Evolutionary conservation across 306 rosid genomes (phyloP), one percentile per base, ranked within the genome.

Genomic region (Amphicarpaea edgeworthii): DNA sequence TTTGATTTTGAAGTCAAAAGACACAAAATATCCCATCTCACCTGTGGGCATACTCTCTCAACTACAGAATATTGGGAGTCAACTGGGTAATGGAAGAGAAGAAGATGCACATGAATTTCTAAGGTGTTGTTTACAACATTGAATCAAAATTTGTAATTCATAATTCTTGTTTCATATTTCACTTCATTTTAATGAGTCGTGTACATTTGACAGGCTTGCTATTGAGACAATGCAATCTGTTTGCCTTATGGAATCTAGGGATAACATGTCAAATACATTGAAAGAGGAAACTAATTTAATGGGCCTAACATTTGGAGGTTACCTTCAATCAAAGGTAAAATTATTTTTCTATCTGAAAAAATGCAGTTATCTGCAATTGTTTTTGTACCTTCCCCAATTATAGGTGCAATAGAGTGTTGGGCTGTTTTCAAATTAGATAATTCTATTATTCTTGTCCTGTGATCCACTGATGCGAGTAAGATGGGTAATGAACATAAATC

Each of bases 61-160:
- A 83, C 75, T 93, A 28, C 89, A 79, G 81, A 87, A 76, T 60
- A 85, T 76, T 69, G 98, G 98, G 40, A 83, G 90, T 79, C 96
- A 88, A 81, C 93, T 93, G 77, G 83, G 92, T 82, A 86, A 79
- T 83, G 98, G 98, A 61, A 91, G 85, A 80, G 96, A 93, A 86
- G 97, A 93, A 86, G 98, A 93, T 70, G 98, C 98, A 12, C 98
- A 93, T 70, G 98, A 93, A 75, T 93, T 93, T 81, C 70, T 93
- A 78, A 91, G 98, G 97, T 93, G 64, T 32, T 68, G 19, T 70
- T 60, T 57, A 59, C 63, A 54, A 62, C 54, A 75, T 37, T 81
- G 71, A 28, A 19, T 50, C 32, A 16, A 70, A 41, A 47, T 38
- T 41, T 30, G n/a, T 76, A 20, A 64, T 42, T 65, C 53, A 45